A percentile compares a stretch with the other conserved stretches of the same genome.
Conservation (phyloP, 306 rosid species). For the Mimosa bimucronata region DNA sequence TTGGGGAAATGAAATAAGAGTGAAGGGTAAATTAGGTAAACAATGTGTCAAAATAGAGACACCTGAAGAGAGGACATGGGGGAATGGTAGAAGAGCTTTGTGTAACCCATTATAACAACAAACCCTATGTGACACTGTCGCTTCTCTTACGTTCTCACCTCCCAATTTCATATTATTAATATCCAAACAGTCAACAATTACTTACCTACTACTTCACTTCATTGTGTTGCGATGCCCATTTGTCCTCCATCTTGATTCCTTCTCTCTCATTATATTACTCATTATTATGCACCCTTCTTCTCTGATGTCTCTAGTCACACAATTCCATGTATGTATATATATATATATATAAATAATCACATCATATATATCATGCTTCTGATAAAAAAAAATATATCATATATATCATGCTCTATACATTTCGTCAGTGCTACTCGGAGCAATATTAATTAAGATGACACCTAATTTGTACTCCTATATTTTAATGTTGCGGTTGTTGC, state of each 20-base stretch:
- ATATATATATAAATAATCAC: too few species aligned
- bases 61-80: conserved; percentile 45
- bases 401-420: background rate
- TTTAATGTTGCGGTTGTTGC: background rate
- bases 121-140: background rate
- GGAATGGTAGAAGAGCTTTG: conserved; percentile 28
- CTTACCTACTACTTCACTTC: background rate
- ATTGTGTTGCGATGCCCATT: background rate
- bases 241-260: background rate
- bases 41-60: conserved; percentile 40
- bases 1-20: background rate
- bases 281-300: background rate
- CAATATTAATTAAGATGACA: background rate
- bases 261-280: background rate
- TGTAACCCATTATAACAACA: conserved; percentile 12
- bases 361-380: background rate
- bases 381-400: too few species aligned
- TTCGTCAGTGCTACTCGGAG: background rate
- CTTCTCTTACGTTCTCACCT: background rate
- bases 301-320: background rate
- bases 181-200: background rate
- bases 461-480: background rate
- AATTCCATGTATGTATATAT: background rate
- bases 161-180: background rate
- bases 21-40: conserved; percentile 22